A percentile compares a stretch with the other conserved stretches of the same genome.
phyloP scores from a whole-genome alignment of 2,329 filamentous ascomycete genomes.

The Alternaria arbusti region DNA sequence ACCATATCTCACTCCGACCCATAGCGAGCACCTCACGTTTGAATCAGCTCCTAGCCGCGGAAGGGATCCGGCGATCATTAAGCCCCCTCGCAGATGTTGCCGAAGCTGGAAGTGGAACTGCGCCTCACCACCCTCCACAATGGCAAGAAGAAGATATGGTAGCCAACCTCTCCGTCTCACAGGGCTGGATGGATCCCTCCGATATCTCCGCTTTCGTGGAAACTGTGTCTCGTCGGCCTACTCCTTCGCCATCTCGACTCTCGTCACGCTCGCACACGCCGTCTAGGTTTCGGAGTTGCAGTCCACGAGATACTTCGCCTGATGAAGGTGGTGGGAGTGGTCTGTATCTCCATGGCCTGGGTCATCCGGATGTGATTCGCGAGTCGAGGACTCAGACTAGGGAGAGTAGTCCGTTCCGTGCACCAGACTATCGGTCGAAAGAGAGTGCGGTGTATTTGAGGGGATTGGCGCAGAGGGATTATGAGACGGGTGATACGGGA shows the following conservation, averaged over 20 bases:
- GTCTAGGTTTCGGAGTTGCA: not conserved
- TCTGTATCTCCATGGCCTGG: slow-evolving; percentile 1
- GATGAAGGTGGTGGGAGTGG: not conserved
- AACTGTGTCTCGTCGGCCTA: not conserved
- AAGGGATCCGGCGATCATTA: not conserved
- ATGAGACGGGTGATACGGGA: not conserved
- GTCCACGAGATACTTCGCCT: not conserved
- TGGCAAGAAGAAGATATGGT: not conserved
- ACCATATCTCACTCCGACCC: slow-evolving; percentile 8
- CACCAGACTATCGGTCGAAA: not conserved
- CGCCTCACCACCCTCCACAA: not conserved
- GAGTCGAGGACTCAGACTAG: not conserved
- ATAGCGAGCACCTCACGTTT: slow-evolving; percentile 15
- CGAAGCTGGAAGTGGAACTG: not conserved
- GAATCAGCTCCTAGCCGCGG: not conserved
- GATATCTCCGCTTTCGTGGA: not conserved
- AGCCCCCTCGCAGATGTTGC: not conserved
- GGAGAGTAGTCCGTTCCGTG: not conserved
- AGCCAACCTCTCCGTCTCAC: not conserved
- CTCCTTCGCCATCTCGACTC: not conserved
- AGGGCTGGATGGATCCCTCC: slow-evolving; percentile 2
- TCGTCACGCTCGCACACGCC: not conserved
- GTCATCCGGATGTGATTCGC: not conserved
- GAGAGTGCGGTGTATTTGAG: not conserved
- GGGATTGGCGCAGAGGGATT: not conserved